Base-by-base conservation (phyloP, 2,329 filamentous ascomycete genomes). In the Pyricularia grisea region DNA sequence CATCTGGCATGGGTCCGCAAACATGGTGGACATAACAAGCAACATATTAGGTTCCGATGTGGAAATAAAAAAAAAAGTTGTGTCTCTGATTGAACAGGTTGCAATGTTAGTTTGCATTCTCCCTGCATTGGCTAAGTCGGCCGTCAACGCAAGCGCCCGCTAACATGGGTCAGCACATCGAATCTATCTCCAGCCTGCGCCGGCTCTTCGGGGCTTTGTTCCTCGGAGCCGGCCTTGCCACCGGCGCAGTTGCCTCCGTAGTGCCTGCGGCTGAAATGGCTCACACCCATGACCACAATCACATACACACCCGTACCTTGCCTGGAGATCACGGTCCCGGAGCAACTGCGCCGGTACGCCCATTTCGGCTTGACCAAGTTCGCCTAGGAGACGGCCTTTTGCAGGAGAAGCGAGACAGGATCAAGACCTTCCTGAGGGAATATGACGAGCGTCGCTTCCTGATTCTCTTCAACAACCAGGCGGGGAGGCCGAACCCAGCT, bases 391-490 rank as follows among this genome's bases (percentile, higher is more conserved):
- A 72, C 14, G 76, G 76, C 11, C 60, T 78, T 36, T 68, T 78
- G 58, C 76, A 77, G 68, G 75, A 78, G 69, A 78, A 78, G 68
- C 75, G 76, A 50, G 76, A 77, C 66, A 69, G 73, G n/a, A 73
- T 77, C 61, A 77, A 78, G 65, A 67, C 68, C 0, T 78, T 76
- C 27, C 60, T 78, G 27, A 71, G 70, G 6, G 70, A 72, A 28
- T 78, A 76, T 20, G 75, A 77, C n/a, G 73, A 75, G 69, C 72
- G 74, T 30, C 72, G 72, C 7, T 77, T 77, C 58, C 60, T 77
- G 31, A 71, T 77, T 2, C 72, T 77, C 14, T 77, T 77, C 71
- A 77, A 77, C 64, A 73, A 77, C 28, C 75, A 77, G 67, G 76
- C 76, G 20, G 74, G 74, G 2, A 71, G 76, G 25, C 69, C 75